phyloP scores from a whole-genome alignment of 768 basidiomycete species.

The Suillus paluster region DNA sequence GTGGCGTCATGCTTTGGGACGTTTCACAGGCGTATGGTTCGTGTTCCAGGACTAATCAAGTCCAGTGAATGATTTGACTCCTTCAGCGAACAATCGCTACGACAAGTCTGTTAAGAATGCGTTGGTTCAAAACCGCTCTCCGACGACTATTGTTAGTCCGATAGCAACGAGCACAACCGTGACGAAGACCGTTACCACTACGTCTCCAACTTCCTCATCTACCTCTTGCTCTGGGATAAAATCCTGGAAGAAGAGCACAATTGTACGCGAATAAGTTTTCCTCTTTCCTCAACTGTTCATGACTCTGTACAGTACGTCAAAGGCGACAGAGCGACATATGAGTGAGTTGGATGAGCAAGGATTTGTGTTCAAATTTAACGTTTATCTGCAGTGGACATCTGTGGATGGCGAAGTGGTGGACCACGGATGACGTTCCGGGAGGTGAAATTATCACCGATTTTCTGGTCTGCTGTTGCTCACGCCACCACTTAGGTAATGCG shows the following conservation, averaged over 20 bases:
- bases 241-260: slow-evolving; percentile 9
- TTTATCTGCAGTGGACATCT: slow-evolving; percentile 25
- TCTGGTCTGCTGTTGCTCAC: background rate
- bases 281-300: slow-evolving; percentile 53
- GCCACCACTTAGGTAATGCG: slow-evolving; percentile 42
- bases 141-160: slow-evolving; percentile 27
- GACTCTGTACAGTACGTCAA: slow-evolving; percentile 60
- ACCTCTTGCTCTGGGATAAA: slow-evolving; percentile 27
- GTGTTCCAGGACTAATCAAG: background rate
- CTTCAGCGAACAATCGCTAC: slow-evolving; percentile 58
- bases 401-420: slow-evolving; percentile 68
- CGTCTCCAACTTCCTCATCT: slow-evolving; percentile 16
- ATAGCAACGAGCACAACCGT: slow-evolving; percentile 13
- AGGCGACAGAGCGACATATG: slow-evolving; percentile 53
- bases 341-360: slow-evolving; percentile 37
- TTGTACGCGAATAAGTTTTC: slow-evolving; percentile 23
- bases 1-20: slow-evolving; percentile 52
- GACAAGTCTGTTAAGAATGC: slow-evolving; percentile 65
- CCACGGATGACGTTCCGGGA: slow-evolving; percentile 55
- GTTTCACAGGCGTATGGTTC: slow-evolving; percentile 45
- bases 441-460: slow-evolving; percentile 25
- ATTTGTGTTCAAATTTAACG: slow-evolving; percentile 3
- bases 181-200: slow-evolving; percentile 24
- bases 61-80: too few relatives aligned
- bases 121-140: slow-evolving; percentile 10